These are phyloP conservation scores for Ulota crispa DNA, from an alignment of 225 moss, liverwort and hornwort genomes.

Conservation along the genomic window DNA sequence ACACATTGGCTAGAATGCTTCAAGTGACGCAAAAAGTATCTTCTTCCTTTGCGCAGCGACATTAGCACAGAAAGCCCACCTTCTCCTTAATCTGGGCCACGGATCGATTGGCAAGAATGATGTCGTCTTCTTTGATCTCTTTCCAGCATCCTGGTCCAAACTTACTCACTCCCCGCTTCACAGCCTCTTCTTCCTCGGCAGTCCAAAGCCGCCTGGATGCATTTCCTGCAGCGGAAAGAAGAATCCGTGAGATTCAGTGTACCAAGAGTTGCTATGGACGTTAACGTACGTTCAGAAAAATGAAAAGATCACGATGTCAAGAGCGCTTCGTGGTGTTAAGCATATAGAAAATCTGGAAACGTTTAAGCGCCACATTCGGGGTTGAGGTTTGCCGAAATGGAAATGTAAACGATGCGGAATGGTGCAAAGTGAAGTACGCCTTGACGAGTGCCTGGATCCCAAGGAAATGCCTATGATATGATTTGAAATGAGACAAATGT, in stretches of 20 bases:
- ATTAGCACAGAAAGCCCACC: conserved; percentile 18
- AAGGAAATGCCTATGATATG: too few relatives aligned
- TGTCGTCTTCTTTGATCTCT: conserved; percentile 55
- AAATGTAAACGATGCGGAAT: neutral
- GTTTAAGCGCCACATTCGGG: too few relatives aligned
- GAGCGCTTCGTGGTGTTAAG: neutral
- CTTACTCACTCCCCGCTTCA: conserved; percentile 53
- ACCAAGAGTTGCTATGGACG: neutral
- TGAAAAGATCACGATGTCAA: neutral
- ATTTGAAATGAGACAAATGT: too few relatives aligned
- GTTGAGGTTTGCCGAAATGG: too few relatives aligned
- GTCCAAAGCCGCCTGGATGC: conserved; percentile 44
- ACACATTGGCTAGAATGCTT: neutral
- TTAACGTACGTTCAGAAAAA: neutral
- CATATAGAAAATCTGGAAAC: neutral
- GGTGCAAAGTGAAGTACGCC: neutral
- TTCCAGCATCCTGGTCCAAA: conserved; percentile 62
- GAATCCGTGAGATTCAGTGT: neutral
- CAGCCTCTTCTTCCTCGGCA: conserved; percentile 52
- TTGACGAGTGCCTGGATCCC: too few relatives aligned
- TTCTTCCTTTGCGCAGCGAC: too few relatives aligned
- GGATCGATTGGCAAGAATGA: conserved; percentile 35
- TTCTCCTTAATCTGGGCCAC: conserved; percentile 57
- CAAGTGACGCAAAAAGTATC: too few relatives aligned
- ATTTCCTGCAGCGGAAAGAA: conserved; percentile 15